These are phyloP conservation scores for Striga hermonthica DNA, from an alignment of 305 asterid species.

Conservation along the genomic window DNA sequence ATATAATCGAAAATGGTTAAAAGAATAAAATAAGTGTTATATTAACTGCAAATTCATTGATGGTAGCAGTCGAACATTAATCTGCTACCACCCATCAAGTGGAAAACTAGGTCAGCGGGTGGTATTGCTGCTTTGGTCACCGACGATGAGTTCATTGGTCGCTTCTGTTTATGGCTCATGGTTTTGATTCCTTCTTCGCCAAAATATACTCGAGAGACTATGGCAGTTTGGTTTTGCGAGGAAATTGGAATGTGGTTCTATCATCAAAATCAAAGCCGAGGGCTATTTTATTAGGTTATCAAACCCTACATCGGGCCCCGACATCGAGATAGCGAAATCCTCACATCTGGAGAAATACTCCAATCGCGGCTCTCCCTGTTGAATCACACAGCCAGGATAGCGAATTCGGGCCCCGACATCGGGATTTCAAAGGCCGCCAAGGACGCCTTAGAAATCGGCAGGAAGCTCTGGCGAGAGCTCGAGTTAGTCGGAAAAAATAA, in stretches of 20 bases:
- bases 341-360: constrained; percentile 20
- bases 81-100: constrained; percentile 35
- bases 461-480: constrained; percentile 68
- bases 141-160: constrained; percentile 37
- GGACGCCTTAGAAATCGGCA: constrained; percentile 68
- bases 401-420: constrained; percentile 38
- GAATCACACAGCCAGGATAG: constrained; percentile 52
- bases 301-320: too few species aligned
- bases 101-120: constrained; percentile 37
- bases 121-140: constrained; percentile 39
- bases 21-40: not conserved
- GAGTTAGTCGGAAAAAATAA: constrained; percentile 38
- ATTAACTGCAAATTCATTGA: constrained; percentile 18
- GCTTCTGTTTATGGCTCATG: too few species aligned
- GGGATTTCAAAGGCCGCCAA: constrained; percentile 62
- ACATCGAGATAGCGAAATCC: constrained; percentile 21
- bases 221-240: too few species aligned
- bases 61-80: constrained; percentile 33
- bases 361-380: constrained; percentile 31
- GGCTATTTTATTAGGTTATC: too few species aligned
- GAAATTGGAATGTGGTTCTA: too few species aligned
- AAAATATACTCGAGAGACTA: too few species aligned
- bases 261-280: too few species aligned
- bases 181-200: too few species aligned
- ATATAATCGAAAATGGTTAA: not conserved